Conservation (phyloP, 176 grass and related monocot genomes). For the Juncus effusus region DNA sequence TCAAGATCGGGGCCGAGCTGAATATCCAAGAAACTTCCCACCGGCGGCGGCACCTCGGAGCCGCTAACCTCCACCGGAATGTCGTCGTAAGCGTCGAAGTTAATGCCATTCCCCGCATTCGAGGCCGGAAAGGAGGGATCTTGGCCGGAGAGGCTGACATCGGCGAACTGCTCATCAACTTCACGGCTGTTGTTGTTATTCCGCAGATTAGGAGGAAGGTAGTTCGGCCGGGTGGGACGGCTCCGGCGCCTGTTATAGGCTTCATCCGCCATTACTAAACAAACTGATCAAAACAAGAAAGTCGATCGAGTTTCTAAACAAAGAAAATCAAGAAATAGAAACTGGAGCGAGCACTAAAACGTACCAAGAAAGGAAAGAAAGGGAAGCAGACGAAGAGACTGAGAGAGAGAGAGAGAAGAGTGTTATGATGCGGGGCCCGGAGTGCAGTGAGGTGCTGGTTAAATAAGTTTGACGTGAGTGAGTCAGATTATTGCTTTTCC, state of each 20-base stretch:
- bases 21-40: conserved; percentile 43
- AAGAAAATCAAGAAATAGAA: neutral
- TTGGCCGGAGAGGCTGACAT: conserved; percentile 1
- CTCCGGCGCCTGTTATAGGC: neutral
- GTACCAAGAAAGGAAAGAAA: conserved; percentile 2
- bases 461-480: too few species aligned
- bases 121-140: neutral
- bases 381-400: neutral
- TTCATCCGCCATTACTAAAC: conserved; percentile 1
- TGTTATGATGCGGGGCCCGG: too few species aligned
- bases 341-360: neutral
- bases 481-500: too few species aligned
- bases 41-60: conserved; percentile 39
- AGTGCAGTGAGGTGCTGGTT: too few species aligned
- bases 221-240: neutral
- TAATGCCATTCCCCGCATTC: conserved; percentile 14
- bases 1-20: conserved; percentile 55
- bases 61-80: conserved; percentile 71
- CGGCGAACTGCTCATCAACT: neutral
- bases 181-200: neutral
- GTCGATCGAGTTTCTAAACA: neutral
- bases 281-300: neutral
- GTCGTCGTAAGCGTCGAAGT: conserved; percentile 46
- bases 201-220: neutral
- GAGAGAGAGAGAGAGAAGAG: neutral